Evolutionary conservation across 2,329 filamentous ascomycete genomes (phyloP), one percentile per base, ranked within the genome.

Genomic region (Calonectria pseudoreteaudii): DNA sequence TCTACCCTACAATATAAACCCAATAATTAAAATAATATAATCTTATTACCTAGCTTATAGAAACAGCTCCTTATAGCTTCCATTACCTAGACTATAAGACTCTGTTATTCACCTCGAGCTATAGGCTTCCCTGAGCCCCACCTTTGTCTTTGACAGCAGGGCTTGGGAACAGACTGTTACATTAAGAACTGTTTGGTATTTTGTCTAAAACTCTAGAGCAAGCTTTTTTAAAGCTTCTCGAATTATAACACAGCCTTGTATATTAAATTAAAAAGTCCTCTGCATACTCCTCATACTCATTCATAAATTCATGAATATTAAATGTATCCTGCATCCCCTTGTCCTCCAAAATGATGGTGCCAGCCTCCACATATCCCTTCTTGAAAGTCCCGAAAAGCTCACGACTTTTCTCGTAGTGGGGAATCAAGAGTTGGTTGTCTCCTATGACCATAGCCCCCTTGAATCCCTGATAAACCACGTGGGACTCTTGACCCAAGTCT

Each of bases 361-460:
- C 77, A 1, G 77, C 66, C n/a, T 68, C 34, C 4, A 76, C 49
- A 31, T 80, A 81, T 13, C 49, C 76, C 34, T 60, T 31, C 52
- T 31, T 74, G 65, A 81, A 81, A 10, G 66, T 41, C 4, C 11
- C 26, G 56, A 74, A 80, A 5, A 79, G 31, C 38, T 74, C 74
- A 1, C 53, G 73, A 20, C 56, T 75, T 26, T 66, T 72, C 7
- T 68, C 23, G 47, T 60, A 74, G 44, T 78, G 77, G 76, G 77
- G 52, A 50, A 80, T 80, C 67, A 81, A 80, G 8, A 75, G 60
- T 41, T 77, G 73, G 34, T 79, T 81, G 30, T 81, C 75, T 1
- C 77, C 77, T 18, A 74, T 78, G 6, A 79, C 73, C 73, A 80
- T 78, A 11, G 77, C 78, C 1, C 74, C 77, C 34, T 77, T 75